phyloP scores from a whole-genome alignment of 306 rosid genomes.

The Casuarina glauca region DNA sequence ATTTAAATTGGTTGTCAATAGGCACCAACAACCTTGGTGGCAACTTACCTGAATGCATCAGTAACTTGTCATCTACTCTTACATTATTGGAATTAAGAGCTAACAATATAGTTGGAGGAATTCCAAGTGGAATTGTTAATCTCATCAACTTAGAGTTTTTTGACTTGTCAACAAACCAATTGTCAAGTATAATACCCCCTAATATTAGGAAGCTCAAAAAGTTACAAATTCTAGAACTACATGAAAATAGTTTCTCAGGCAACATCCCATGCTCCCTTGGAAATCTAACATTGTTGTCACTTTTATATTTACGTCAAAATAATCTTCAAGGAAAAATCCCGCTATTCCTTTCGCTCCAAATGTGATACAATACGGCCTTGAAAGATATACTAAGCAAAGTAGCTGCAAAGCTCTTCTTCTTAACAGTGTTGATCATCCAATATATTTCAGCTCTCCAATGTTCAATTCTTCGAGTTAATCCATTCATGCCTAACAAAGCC shows the following conservation, averaged over 20 bases:
- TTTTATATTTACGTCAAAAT: no score
- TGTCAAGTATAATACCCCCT: background rate
- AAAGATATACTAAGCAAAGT: no score
- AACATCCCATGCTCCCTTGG: background rate
- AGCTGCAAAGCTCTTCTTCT: no score
- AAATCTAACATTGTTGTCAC: background rate
- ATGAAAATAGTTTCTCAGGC: background rate
- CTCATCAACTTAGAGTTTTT: background rate
- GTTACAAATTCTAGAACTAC: no score
- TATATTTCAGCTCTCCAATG: no score
- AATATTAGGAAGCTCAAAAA: no score
- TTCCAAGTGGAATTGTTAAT: background rate
- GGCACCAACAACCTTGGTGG: background rate
- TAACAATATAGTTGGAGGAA: background rate
- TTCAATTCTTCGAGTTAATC: no score
- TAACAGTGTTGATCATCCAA: no score
- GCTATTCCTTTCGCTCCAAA: no score
- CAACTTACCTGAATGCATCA: no score
- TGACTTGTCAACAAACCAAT: background rate
- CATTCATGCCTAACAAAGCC: no score
- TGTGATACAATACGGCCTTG: no score
- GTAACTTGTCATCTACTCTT: background rate
- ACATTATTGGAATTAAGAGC: fast-evolving
- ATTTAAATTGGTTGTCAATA: background rate
- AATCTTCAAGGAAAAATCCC: background rate